Conservation (phyloP, 306 rosid species). For the Alnus glutinosa region DNA sequence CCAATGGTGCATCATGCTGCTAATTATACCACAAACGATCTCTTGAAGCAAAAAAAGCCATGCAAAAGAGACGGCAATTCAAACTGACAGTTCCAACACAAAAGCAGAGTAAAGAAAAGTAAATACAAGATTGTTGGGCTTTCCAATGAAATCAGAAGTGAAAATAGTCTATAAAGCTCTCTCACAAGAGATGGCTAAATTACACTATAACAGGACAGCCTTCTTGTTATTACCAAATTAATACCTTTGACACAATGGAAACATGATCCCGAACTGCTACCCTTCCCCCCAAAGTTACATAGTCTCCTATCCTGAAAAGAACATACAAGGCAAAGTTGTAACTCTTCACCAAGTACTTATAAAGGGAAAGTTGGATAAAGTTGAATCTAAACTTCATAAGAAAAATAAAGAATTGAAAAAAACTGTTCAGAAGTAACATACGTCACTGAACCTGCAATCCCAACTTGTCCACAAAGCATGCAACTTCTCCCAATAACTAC, state of each 20-base stretch:
- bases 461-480: conserved; percentile 95
- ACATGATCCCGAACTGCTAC: conserved; percentile 92
- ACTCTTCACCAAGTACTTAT: conserved; percentile 23
- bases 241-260: conserved; percentile 73
- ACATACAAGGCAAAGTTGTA: conserved; percentile 25
- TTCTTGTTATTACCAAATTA: conserved; percentile 7
- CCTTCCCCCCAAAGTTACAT: conserved; percentile 89
- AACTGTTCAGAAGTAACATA: conserved; percentile 32
- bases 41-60: no score
- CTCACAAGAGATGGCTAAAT: background rate
- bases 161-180: background rate
- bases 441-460: conserved; percentile 95
- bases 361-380: conserved; percentile 16
- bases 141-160: background rate
- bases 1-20: background rate
- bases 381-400: background rate
- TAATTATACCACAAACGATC: background rate
- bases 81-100: background rate
- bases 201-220: conserved; percentile 17
- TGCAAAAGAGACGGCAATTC: no score
- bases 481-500: conserved; percentile 79
- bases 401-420: background rate
- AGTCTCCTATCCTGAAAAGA: conserved; percentile 73
- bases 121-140: background rate
- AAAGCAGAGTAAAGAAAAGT: no score